phyloP scores from a whole-genome alignment of 2,329 filamentous ascomycete species.

The Xylariaceae sp. region DNA sequence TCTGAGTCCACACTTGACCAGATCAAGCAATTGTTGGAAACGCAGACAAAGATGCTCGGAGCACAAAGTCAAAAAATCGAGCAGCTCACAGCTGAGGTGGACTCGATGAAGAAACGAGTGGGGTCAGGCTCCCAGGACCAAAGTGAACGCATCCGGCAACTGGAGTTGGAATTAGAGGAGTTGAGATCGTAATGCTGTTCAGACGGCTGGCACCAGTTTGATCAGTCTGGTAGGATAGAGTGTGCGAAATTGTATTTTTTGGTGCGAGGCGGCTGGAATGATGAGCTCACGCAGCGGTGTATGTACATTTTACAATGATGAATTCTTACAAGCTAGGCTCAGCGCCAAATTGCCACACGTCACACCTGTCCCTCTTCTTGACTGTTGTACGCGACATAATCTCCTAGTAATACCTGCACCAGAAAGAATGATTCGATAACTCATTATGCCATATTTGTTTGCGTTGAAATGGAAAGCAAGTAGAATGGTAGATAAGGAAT shows the following conservation, averaged over 20 bases:
- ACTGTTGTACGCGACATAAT: too few species aligned
- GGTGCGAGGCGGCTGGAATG: conserved; percentile 18
- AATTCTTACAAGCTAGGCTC: too few species aligned
- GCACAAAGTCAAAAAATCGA: conserved; percentile 76
- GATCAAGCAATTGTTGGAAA: conserved; percentile 74
- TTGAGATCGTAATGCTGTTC: conserved; percentile 48
- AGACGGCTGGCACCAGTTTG: conserved; percentile 6
- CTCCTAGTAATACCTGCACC: too few species aligned
- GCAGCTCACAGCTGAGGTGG: conserved; percentile 69
- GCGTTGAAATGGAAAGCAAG: too few species aligned
- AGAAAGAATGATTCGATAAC: too few species aligned
- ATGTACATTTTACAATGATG: conserved; percentile 18
- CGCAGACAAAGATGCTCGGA: conserved; percentile 73
- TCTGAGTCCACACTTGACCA: conserved; percentile 68
- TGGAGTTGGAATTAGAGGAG: conserved; percentile 66
- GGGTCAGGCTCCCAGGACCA: conserved; percentile 59
- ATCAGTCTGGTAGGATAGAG: conserved; percentile 16
- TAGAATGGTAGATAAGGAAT: too few species aligned
- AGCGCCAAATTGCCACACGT: too few species aligned
- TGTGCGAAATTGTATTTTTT: background rate
- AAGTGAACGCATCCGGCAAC: conserved; percentile 64
- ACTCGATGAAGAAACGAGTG: conserved; percentile 75
- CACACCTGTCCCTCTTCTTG: too few species aligned
- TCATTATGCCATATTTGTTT: too few species aligned
- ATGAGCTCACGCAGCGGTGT: conserved; percentile 28